Conservation (phyloP, 805 yeast species). For the Lachancea dasiensis region DNA sequence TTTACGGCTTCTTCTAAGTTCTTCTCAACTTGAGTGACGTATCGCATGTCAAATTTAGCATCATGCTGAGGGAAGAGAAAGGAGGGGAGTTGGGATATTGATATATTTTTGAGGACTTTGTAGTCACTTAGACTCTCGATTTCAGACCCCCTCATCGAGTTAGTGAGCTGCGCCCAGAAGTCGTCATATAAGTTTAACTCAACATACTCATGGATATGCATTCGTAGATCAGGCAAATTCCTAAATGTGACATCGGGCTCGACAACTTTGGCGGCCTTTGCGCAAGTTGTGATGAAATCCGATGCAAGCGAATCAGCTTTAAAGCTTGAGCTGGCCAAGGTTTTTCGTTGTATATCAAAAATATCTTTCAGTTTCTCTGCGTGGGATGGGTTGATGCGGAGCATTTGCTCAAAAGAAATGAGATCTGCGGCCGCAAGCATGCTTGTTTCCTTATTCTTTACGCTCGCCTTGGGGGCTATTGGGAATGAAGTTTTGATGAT, state of each 20-base stretch:
- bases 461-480: not conserved
- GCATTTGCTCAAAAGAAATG: constrained; percentile 9
- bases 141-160: constrained; percentile 22
- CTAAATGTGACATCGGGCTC: constrained; percentile 10
- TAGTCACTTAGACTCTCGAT: constrained; percentile 18
- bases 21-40: constrained; percentile 34
- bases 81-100: constrained; percentile 42
- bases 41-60: constrained; percentile 25
- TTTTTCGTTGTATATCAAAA: constrained; percentile 2
- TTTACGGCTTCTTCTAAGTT: constrained; percentile 46
- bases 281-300: constrained; percentile 2
- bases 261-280: constrained; percentile 1
- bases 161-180: constrained; percentile 49
- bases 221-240: constrained; percentile 36
- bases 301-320: not conserved
- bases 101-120: constrained; percentile 29
- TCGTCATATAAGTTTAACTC: constrained; percentile 63
- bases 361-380: constrained; percentile 6
- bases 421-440: not conserved
- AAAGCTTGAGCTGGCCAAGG: not conserved
- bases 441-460: not conserved
- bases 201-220: constrained; percentile 60
- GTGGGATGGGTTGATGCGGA: constrained; percentile 6
- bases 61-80: constrained; percentile 35
- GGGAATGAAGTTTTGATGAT: not conserved